Evolutionary conservation across 352 stramenopile genomes (phyloP).

Genomic region (Sclerospora graminicola): DNA sequence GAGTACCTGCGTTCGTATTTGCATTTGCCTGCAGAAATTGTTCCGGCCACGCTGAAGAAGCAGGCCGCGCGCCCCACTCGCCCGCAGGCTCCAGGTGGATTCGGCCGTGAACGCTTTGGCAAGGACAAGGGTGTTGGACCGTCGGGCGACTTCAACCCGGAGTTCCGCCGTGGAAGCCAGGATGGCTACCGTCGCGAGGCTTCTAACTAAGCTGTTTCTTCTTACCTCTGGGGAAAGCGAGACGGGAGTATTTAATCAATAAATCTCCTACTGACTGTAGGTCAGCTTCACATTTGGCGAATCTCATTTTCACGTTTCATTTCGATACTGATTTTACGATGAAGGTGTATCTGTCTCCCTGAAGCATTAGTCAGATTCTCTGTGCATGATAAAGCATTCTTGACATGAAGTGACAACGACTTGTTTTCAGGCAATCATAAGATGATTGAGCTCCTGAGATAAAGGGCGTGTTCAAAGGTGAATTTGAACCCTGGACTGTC

Average conservation of each 20-base stretch:
- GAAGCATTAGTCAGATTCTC: too few species aligned
- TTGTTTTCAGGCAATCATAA: too few species aligned
- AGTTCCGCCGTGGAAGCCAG: slow-evolving; percentile 77
- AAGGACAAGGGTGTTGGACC: slow-evolving; percentile 86
- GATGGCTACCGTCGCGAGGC: slow-evolving; percentile 84
- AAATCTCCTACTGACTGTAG: slow-evolving; percentile 49
- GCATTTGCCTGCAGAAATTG: slow-evolving; percentile 96
- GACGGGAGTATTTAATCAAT: slow-evolving; percentile 58
- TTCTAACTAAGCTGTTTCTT: slow-evolving; percentile 56
- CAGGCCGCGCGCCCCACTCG: slow-evolving; percentile 73
- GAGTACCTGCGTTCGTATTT: slow-evolving; percentile 98
- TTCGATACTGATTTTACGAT: background rate
- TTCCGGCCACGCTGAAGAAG: slow-evolving; percentile 98
- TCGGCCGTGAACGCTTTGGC: slow-evolving; percentile 80
- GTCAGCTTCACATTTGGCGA: slow-evolving; percentile 44
- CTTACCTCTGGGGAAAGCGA: slow-evolving; percentile 19
- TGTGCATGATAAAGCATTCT: too few species aligned
- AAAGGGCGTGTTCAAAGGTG: too few species aligned
- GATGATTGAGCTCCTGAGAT: too few species aligned
- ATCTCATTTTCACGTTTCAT: slow-evolving; percentile 1
- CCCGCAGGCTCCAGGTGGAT: slow-evolving; percentile 65
- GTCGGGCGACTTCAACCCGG: slow-evolving; percentile 83
- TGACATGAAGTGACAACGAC: too few species aligned
- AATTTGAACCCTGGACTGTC: too few species aligned
- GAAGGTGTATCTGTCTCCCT: too few species aligned